Percentiles rank a stretch among this genome's conserved stretches.
Evolutionary conservation across 257 asterid genomes (phyloP).

Genomic region (Mitragyna speciosa): DNA sequence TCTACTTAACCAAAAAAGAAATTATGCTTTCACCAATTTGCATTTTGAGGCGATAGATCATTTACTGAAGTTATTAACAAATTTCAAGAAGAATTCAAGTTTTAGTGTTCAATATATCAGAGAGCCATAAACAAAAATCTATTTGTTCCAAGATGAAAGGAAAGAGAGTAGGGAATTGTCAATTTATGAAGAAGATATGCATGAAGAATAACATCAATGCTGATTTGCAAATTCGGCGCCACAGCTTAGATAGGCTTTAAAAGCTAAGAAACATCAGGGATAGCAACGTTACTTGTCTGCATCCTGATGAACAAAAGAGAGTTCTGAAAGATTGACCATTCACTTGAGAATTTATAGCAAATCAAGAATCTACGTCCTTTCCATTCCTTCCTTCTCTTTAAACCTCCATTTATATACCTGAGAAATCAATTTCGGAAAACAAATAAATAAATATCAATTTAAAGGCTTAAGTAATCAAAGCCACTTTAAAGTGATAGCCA

Average conservation of each 20-base stretch:
- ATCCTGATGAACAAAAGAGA: background rate
- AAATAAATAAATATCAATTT: background rate
- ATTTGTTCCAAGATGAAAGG: background rate
- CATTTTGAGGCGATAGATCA: background rate
- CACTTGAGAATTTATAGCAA: background rate
- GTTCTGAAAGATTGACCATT: background rate
- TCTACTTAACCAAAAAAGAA: no score
- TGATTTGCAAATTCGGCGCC: no score
- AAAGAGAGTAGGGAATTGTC: background rate
- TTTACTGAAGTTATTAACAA: background rate
- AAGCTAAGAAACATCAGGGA: background rate
- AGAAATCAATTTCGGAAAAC: background rate
- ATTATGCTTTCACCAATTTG: background rate
- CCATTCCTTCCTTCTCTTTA: background rate
- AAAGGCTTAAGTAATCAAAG: background rate
- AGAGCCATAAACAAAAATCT: background rate
- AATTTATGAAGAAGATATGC: background rate
- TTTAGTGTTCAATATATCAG: background rate
- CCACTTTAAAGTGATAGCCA: slow-evolving; percentile 16
- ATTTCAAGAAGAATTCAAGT: background rate
- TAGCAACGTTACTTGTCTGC: slow-evolving; percentile 10
- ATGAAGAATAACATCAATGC: background rate
- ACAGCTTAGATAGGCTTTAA: background rate
- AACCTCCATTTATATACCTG: background rate
- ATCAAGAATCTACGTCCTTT: background rate